A percentile compares a stretch with the other conserved stretches of the same genome.
phyloP scores from a whole-genome alignment of 495 filamentous ascomycete species.

The Tuber umbilicatum region DNA sequence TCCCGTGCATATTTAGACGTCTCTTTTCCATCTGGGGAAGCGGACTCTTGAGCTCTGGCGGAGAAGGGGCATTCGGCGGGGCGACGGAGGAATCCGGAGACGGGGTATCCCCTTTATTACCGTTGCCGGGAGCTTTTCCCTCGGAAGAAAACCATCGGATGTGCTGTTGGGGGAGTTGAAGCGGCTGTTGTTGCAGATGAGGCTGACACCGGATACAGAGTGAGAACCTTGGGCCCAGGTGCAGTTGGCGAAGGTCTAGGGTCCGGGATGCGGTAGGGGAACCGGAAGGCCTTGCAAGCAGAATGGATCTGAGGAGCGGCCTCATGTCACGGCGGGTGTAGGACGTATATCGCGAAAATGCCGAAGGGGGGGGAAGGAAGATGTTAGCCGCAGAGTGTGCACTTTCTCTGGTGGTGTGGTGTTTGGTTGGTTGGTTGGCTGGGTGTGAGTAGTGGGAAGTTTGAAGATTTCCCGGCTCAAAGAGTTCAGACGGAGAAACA shows the following conservation, averaged over 20 bases:
- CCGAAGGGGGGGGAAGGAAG: not conserved
- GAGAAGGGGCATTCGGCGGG: not conserved
- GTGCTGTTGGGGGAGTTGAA: conserved; percentile 14
- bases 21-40: conserved; percentile 71
- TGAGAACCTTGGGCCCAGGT: conserved; percentile 8
- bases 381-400: not conserved
- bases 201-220: conserved; percentile 16
- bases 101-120: conserved; percentile 3
- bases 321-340: conserved; percentile 18
- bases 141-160: conserved; percentile 28
- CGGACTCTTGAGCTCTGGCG: conserved; percentile 48
- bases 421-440: not conserved
- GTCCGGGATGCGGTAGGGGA: conserved; percentile 9
- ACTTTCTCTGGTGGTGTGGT: not conserved
- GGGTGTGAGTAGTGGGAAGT: not conserved
- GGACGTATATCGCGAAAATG: conserved; percentile 12
- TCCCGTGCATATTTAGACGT: conserved; percentile 64
- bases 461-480: not conserved
- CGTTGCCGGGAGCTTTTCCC: not conserved
- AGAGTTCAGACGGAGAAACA: not conserved
- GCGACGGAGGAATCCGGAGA: conserved; percentile 5
- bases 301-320: conserved; percentile 33
- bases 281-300: conserved; percentile 27
- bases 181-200: conserved; percentile 7
- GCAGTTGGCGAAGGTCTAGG: conserved; percentile 20